phyloP scores from a whole-genome alignment of 1,284 basidiomycete genomes.

The Tilletia setariae region DNA sequence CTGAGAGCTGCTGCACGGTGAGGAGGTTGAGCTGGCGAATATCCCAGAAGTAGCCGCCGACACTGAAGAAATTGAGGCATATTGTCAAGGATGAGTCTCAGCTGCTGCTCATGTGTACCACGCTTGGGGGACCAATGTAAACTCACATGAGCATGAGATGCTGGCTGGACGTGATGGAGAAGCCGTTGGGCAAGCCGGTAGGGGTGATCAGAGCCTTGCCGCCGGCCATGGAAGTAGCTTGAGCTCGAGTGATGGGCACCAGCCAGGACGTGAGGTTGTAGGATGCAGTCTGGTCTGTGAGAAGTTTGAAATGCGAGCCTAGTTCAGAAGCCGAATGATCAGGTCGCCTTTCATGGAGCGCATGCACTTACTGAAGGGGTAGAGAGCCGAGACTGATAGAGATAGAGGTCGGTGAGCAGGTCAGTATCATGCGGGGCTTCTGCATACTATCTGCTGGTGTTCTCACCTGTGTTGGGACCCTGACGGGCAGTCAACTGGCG shows the following conservation, averaged over 20 bases:
- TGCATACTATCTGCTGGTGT: neutral
- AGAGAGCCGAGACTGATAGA: neutral
- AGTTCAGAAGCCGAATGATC: neutral
- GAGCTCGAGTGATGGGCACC: neutral
- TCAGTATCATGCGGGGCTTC: neutral
- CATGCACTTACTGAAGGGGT: neutral
- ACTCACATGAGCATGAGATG: conserved; percentile 13
- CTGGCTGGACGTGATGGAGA: neutral
- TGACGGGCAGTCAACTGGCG: neutral
- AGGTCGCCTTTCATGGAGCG: neutral
- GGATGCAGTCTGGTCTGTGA: conserved; percentile 6
- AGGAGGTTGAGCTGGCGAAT: conserved; percentile 11
- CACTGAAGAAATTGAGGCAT: neutral
- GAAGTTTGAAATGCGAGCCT: neutral
- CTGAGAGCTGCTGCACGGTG: neutral
- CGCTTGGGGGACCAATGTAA: no score
- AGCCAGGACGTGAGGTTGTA: conserved; percentile 10
- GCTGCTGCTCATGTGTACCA: no score
- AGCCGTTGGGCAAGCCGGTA: neutral
- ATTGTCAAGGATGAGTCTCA: neutral
- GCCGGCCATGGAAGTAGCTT: conserved; percentile 6
- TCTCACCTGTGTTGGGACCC: conserved; percentile 11
- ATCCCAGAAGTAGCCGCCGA: conserved; percentile 7
- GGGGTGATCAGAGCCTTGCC: neutral
- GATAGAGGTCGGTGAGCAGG: neutral